These are phyloP conservation scores for Chrysosporium queenslandicum DNA, from an alignment of 2,329 filamentous ascomycete genomes.

Conservation along the genomic window DNA sequence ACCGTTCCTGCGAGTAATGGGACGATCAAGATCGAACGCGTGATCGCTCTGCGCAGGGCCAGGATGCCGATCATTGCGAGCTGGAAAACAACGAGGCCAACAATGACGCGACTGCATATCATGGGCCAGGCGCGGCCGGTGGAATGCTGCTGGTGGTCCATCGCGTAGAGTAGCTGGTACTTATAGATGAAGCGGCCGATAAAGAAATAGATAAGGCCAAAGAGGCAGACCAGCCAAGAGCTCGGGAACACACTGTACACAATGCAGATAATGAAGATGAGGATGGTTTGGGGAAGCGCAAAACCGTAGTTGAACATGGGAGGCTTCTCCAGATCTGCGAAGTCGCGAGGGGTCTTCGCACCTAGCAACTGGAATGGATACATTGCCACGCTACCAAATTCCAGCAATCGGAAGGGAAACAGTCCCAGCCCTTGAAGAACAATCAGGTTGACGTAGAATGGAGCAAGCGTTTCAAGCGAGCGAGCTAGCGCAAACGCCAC, in stretches of 20 bases:
- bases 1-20: conserved; percentile 71
- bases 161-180: conserved; percentile 93
- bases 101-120: conserved; percentile 82
- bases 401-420: conserved; percentile 81
- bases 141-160: conserved; percentile 92
- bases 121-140: conserved; percentile 93
- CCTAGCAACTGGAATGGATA: conserved; percentile 70
- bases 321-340: conserved; percentile 68
- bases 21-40: conserved; percentile 59
- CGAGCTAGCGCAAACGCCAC: conserved; percentile 66
- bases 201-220: conserved; percentile 56
- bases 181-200: conserved; percentile 88
- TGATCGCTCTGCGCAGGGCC: conserved; percentile 62
- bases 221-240: conserved; percentile 70
- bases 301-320: conserved; percentile 92
- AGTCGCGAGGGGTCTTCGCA: conserved; percentile 82
- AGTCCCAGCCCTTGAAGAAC: conserved; percentile 88
- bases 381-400: conserved; percentile 74
- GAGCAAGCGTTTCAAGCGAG: conserved; percentile 62
- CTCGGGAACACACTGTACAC: conserved; percentile 81
- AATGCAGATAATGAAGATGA: conserved; percentile 89
- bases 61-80: conserved; percentile 82
- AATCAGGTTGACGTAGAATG: conserved; percentile 90
- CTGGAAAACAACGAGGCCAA: conserved; percentile 82
- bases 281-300: conserved; percentile 81